phyloP scores from a whole-genome alignment of 169 alveolate species.

The Plasmodium reichenowi region DNA sequence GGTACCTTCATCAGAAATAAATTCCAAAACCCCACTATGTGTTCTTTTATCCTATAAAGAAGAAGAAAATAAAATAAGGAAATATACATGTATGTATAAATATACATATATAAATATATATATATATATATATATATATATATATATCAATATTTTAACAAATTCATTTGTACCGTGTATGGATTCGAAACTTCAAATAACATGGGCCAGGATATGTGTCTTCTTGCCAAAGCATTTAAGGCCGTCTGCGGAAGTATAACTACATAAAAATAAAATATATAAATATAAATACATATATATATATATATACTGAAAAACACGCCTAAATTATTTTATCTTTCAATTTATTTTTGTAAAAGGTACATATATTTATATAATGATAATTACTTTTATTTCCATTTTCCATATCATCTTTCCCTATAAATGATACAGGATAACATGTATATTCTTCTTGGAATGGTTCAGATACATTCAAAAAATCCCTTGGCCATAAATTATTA shows the following conservation, averaged over 20 bases:
- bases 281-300: not conserved
- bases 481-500: conserved; percentile 55
- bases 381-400: conserved; percentile 87
- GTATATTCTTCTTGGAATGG: conserved; percentile 84
- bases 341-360: not conserved
- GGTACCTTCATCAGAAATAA: conserved; percentile 95
- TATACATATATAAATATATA: not conserved
- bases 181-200: conserved; percentile 88
- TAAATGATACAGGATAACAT: conserved; percentile 89
- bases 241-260: conserved; percentile 90
- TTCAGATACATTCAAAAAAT: conserved; percentile 58
- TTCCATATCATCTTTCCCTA: conserved; percentile 90
- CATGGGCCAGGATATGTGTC: conserved; percentile 92
- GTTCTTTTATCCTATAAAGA: conserved; percentile 80
- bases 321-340: too few relatives aligned
- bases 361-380: not conserved
- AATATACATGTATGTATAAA: not conserved
- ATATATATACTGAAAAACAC: not conserved
- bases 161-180: conserved; percentile 32
- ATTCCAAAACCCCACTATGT: conserved; percentile 95
- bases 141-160: not conserved
- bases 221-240: conserved; percentile 87
- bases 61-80: not conserved
- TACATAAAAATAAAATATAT: conserved; percentile 11
- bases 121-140: not conserved